Evolutionary conservation across 495 filamentous ascomycete species (phyloP).

Genomic region (Aspergillus heteromorphus): DNA sequence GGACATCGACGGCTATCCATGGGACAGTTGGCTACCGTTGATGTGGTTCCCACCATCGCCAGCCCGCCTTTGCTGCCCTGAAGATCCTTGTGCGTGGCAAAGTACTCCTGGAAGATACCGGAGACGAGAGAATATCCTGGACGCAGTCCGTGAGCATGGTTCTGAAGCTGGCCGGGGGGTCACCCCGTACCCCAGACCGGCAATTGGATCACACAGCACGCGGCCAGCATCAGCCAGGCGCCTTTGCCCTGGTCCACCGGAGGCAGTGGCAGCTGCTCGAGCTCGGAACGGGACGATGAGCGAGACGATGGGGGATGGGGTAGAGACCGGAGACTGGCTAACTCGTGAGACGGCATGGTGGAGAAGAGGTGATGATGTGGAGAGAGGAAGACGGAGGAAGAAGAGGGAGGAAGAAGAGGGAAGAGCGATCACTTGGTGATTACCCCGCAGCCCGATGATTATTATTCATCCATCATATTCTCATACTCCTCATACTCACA

Average conservation of each 20-base stretch:
- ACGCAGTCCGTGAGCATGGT: background rate
- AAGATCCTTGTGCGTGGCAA: conserved; percentile 31
- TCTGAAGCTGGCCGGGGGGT: background rate
- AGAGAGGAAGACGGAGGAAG: background rate
- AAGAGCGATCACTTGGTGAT: background rate
- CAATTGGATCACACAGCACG: conserved; percentile 56
- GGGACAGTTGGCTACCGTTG: conserved; percentile 23
- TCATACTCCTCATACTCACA: background rate
- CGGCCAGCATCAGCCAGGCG: conserved; percentile 59
- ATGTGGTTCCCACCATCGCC: conserved; percentile 49
- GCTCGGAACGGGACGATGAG: conserved; percentile 14
- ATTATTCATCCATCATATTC: background rate
- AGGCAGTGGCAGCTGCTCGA: conserved; percentile 40
- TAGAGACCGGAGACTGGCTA: background rate
- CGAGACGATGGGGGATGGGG: background rate
- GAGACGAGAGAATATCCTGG: conserved; percentile 47
- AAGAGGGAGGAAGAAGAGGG: background rate
- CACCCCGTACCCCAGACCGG: conserved; percentile 55
- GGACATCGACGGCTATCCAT: conserved; percentile 16
- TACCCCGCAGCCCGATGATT: background rate
- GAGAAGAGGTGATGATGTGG: background rate
- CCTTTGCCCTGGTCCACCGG: conserved; percentile 55
- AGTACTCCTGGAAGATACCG: conserved; percentile 48
- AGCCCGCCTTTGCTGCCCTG: conserved; percentile 32
- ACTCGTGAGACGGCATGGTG: background rate